Conservation (phyloP, 2,329 filamentous ascomycete genomes). For the Niveomyces coronatus region DNA sequence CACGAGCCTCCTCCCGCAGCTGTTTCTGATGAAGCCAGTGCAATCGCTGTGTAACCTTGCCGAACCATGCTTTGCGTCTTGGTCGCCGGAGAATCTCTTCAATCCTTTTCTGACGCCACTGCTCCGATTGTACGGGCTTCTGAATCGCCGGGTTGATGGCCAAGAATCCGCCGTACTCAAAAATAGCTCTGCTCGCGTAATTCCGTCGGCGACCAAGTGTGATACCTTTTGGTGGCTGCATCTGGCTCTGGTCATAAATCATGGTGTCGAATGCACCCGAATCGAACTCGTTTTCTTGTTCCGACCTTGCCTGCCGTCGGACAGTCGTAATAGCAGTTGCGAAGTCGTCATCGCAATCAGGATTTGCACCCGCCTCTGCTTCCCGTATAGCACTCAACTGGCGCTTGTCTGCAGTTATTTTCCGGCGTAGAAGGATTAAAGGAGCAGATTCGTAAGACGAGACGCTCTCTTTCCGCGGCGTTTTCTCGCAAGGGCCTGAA, state of each 20-base stretch:
- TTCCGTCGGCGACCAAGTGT: constrained; percentile 1
- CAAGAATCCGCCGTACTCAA: constrained; percentile 28
- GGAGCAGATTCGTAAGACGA: too few relatives aligned
- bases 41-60: constrained; percentile 31
- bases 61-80: constrained; percentile 40
- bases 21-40: constrained; percentile 20
- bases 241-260: constrained; percentile 10
- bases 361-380: too few relatives aligned
- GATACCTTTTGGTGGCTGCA: constrained; percentile 3
- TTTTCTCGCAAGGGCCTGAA: too few relatives aligned
- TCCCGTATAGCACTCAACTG: too few relatives aligned
- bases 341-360: too few relatives aligned
- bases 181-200: neutral
- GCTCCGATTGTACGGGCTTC: constrained; percentile 30
- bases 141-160: constrained; percentile 42
- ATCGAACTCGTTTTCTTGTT: constrained; percentile 11
- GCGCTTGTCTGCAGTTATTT: too few relatives aligned
- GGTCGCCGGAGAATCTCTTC: constrained; percentile 39
- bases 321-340: too few relatives aligned
- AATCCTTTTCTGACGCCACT: constrained; percentile 38
- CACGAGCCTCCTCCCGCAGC: constrained; percentile 10
- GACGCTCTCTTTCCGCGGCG: too few relatives aligned
- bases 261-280: constrained; percentile 12
- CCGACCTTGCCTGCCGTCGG: too few relatives aligned
- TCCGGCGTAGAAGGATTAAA: too few relatives aligned